Conservation (phyloP, 2,329 filamentous ascomycete species). For the Trichophyton schoenleinii region DNA sequence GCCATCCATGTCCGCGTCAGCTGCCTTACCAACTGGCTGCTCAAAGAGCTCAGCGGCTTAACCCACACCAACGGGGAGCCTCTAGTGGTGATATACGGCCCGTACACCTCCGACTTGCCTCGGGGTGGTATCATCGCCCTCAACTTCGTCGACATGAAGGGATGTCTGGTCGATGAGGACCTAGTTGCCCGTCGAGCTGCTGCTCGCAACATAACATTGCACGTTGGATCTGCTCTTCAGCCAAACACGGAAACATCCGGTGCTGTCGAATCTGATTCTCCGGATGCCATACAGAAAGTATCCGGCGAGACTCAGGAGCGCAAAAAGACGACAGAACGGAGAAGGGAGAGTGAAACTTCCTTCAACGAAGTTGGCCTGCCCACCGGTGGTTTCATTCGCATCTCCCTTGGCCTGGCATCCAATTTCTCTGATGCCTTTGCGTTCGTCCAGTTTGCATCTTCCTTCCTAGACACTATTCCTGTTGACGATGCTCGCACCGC, state of each 20-base stretch:
- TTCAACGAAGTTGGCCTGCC: slow-evolving; percentile 15
- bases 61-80: slow-evolving; percentile 42
- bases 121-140: slow-evolving; percentile 50
- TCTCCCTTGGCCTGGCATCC: slow-evolving; percentile 16
- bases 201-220: slow-evolving; percentile 44
- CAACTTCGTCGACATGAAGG: slow-evolving; percentile 44
- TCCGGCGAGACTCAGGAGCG: neutral
- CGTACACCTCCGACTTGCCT: slow-evolving; percentile 36
- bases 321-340: slow-evolving; percentile 10
- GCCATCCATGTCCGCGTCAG: slow-evolving; percentile 47
- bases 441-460: slow-evolving; percentile 10
- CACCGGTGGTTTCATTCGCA: slow-evolving; percentile 13
- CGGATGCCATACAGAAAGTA: neutral
- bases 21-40: slow-evolving; percentile 40
- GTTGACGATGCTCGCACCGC: neutral
- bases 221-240: slow-evolving; percentile 47
- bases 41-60: slow-evolving; percentile 37
- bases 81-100: slow-evolving; percentile 45
- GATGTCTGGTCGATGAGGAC: slow-evolving; percentile 43
- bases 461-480: slow-evolving; percentile 7
- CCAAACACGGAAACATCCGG: slow-evolving; percentile 22
- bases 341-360: slow-evolving; percentile 11
- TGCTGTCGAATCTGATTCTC: slow-evolving; percentile 31
- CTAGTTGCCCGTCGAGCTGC: slow-evolving; percentile 48
- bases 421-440: slow-evolving; percentile 13